Base-by-base conservation (phyloP, 2,329 filamentous ascomycete genomes). In the Cercospora janseana region DNA sequence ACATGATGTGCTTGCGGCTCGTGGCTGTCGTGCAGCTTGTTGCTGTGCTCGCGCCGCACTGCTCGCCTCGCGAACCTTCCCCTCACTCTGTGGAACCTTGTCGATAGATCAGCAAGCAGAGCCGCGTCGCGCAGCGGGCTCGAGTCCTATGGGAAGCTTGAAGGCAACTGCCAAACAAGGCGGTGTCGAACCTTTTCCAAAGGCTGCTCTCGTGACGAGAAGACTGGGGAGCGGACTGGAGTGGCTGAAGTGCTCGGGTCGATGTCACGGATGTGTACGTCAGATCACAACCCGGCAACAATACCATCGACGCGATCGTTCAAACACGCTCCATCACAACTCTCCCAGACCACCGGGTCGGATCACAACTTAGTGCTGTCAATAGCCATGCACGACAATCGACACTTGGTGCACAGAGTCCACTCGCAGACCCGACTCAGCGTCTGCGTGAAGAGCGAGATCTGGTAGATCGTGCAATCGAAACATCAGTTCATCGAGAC, bases 51-150 rank as follows among this genome's bases (percentile, higher is more conserved):
- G 26, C 16, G 37, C 46, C 27, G 46, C 28, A 31, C n/a, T 32
- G 46, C 46, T 49, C 37, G 46, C 46, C 20, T 49, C 37, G n/a
- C 20, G 27, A 49, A 49, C 46, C 37, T 49, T 49, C 46, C 46
- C 46, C 46, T 49, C 46, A 49, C 20, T 26, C 28, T 27, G n/a
- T 38, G 8, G 21, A 49, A 50, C 47, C 47, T 50, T 50, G 28
- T 44, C 46, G 10, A 26, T 16, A 20, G 27, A 16, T 20, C 20
- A 45, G 47, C 38, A 50, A 45, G 47, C 26, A 49, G 35, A 49
- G 46, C 46, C 46, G 27, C 37, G 9, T 42, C 27, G 10, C 28
- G 13, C 16, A 34, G 28, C 42, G 42, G 42, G 42, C 42, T 34
- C 28, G 16, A n/a, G 15, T 46, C 42, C 42, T 46, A n/a, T n/a